Evolutionary conservation across 768 basidiomycete species (phyloP), one percentile per base, ranked within the genome.

Genomic region (Agrocybe pediades): DNA sequence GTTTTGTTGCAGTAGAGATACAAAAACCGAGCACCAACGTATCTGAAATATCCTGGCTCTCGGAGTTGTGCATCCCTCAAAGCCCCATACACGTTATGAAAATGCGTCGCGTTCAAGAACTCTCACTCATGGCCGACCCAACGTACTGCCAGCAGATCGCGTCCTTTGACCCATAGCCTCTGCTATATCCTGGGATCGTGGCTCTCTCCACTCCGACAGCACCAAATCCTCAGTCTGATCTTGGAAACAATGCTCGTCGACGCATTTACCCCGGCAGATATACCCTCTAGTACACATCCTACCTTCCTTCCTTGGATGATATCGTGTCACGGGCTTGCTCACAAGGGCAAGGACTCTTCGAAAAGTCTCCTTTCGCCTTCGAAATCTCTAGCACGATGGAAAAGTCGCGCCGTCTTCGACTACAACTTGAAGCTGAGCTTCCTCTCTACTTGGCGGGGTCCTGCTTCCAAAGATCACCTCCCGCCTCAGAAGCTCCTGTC

Each of bases 311-410:
- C 54, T 5, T 46, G 30, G 21, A 4, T 46, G 44, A 49, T 44
- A 16, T 45, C 30, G 16, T 25, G 40, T 30, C 29, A 30, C n/a
- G 20, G 20, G 13, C 21, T 15, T 21, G 36, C 21, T 17, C 27
- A 20, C n/a, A 56, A 43, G 25, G 55, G 51, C 29, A 11, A 27
- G 9, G 15, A 25, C 21, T n/a, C 17, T n/a, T 42, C n/a, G 20
- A 36, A 39, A n/a, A n/a, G n/a, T 5, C 15, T 50, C 17, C 45
- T 47, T 45, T 27, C 33, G 19, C 46, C 55, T 25, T 23, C 52
- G 15, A 56, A 56, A 24, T 56, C 55, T 6, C 46, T 56, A 16
- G 44, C 36, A 21, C 49, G 51, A 20, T 51, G 55, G 55, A 29
- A 45, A 17, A 44, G 51, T 2, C 49, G 45, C 13, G 27, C 44